phyloP scores from a whole-genome alignment of 257 asterid species.

The Ocimum tenuiflorum region DNA sequence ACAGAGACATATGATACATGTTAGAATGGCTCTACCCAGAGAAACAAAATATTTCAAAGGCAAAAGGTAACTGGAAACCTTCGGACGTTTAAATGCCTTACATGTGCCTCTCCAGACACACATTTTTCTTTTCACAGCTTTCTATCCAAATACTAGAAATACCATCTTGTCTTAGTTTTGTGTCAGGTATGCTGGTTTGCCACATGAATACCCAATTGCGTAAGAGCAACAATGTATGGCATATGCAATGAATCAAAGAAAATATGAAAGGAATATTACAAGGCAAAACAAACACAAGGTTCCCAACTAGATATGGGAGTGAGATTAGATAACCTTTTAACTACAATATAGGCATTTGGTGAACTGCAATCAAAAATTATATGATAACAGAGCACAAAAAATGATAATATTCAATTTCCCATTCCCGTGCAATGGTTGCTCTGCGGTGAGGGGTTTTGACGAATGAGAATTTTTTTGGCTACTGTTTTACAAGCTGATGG shows the following conservation, averaged over 20 bases:
- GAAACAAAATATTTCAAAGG: background rate
- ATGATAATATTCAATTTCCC: background rate
- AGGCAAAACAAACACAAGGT: background rate
- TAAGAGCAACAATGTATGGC: background rate
- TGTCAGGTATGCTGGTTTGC: background rate
- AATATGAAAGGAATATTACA: background rate
- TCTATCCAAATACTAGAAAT: background rate
- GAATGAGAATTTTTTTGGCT: no score
- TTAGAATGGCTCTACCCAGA: background rate
- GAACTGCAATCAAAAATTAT: no score
- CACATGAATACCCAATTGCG: background rate
- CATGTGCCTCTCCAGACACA: background rate
- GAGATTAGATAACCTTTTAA: background rate
- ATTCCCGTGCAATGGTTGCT: background rate
- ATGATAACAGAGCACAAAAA: background rate
- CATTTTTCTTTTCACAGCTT: background rate
- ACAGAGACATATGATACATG: background rate
- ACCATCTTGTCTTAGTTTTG: background rate
- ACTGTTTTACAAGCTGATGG: no score
- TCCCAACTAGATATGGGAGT: conserved; percentile 8
- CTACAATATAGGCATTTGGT: background rate
- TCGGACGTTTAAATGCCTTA: background rate
- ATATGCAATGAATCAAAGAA: conserved; percentile 2
- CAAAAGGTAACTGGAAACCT: background rate
- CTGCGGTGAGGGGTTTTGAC: background rate